phyloP scores from a whole-genome alignment of 345 rosid genomes.

The Eucalyptus shirleyi region DNA sequence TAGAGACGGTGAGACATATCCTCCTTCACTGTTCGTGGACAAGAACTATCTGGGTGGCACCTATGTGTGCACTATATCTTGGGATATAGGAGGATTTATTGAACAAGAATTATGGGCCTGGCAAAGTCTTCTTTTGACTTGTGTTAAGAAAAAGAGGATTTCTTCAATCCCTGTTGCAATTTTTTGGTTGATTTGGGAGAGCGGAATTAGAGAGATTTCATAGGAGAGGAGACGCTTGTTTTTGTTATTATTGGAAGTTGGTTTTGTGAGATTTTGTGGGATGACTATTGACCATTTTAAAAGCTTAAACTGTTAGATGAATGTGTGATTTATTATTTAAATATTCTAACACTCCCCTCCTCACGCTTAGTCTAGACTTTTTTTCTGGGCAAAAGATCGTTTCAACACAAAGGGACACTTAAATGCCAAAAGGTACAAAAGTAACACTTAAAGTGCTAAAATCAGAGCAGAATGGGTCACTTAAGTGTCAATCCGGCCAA shows the following conservation, averaged over 20 bases:
- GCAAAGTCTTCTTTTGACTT: not conserved
- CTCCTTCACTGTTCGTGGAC: not conserved
- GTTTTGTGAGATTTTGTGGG: not conserved
- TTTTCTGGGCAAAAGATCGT: too few species aligned
- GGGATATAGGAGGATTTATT: not conserved
- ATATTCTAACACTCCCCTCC: too few species aligned
- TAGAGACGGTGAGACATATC: not conserved
- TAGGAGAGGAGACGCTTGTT: not conserved
- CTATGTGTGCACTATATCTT: not conserved
- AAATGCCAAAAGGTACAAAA: too few species aligned
- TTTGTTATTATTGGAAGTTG: not conserved
- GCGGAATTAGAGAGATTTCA: not conserved
- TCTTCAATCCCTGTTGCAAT: not conserved
- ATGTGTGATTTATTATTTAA: too few species aligned
- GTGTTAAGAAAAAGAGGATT: not conserved
- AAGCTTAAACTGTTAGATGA: too few species aligned
- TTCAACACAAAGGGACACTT: too few species aligned
- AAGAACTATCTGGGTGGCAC: not conserved
- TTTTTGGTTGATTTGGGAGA: not conserved
- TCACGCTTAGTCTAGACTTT: too few species aligned
- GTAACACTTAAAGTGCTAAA: too few species aligned
- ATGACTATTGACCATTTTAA: fast-evolving
- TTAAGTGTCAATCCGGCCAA: too few species aligned
- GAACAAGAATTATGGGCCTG: not conserved
- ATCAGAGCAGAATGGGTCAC: too few species aligned